A percentile compares a stretch with the other conserved stretches of the same genome.
Evolutionary conservation across 2,329 filamentous ascomycete genomes (phyloP).

Genomic region (Cladosporium halotolerans): DNA sequence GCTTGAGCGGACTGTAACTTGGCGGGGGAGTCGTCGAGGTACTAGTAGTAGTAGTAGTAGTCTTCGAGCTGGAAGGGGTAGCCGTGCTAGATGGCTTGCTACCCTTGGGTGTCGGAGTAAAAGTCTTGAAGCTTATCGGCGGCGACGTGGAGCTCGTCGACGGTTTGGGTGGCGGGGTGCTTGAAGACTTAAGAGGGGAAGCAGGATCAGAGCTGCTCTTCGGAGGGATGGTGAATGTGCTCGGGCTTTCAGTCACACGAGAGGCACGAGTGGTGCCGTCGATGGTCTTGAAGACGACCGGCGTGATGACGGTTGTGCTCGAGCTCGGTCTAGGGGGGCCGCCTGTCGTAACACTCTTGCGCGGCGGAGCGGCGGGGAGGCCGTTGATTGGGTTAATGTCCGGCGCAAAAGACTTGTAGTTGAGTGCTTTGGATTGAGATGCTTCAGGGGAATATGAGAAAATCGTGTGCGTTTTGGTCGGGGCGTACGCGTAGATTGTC

Average conservation of each 20-base stretch:
- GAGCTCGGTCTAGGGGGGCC: neutral
- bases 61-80: neutral
- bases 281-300: neutral
- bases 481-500: slow-evolving; percentile 3
- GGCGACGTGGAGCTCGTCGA: neutral
- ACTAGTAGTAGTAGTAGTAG: neutral
- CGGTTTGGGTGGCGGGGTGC: neutral
- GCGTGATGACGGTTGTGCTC: slow-evolving; percentile 5
- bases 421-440: neutral
- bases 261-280: neutral
- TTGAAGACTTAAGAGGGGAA: neutral
- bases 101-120: neutral
- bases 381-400: slow-evolving; percentile 13
- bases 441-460: neutral
- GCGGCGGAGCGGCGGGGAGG: neutral
- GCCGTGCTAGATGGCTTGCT: neutral
- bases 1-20: slow-evolving; percentile 1
- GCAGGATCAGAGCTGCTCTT: neutral
- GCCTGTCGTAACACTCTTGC: neutral
- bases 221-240: neutral
- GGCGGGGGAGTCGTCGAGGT: neutral
- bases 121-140: slow-evolving; percentile 1
- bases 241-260: neutral
- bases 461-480: neutral
- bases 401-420: too few species aligned